Evolutionary conservation across 1,139 yeast genomes (phyloP).

Genomic region (Torulaspora globosa): DNA sequence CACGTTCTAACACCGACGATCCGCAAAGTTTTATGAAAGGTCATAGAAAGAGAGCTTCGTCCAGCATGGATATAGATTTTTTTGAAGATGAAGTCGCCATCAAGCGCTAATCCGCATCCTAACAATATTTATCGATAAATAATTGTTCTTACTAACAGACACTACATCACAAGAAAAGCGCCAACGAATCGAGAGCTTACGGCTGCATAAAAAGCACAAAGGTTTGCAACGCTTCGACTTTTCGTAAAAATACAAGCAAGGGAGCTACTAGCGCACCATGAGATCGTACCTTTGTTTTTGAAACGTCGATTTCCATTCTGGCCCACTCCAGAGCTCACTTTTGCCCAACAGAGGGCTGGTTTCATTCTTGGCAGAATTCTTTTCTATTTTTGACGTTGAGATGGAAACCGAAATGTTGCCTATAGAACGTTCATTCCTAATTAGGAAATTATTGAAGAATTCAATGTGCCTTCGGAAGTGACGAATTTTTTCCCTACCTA

Average conservation of each 20-base stretch:
- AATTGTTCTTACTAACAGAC: slow-evolving; percentile 1
- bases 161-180: neutral
- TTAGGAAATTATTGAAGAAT: neutral
- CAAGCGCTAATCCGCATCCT: slow-evolving; percentile 17
- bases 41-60: slow-evolving; percentile 30
- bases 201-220: neutral
- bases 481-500: neutral
- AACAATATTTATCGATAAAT: slow-evolving; percentile 2
- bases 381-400: neutral
- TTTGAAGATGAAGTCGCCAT: slow-evolving; percentile 20
- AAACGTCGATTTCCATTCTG: neutral
- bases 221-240: neutral
- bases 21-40: slow-evolving; percentile 14
- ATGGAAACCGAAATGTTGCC: slow-evolving; percentile 1
- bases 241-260: neutral
- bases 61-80: slow-evolving; percentile 29
- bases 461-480: neutral
- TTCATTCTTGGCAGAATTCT: neutral
- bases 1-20: slow-evolving; percentile 6
- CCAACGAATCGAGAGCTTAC: neutral
- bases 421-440: neutral
- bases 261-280: neutral
- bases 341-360: no score
- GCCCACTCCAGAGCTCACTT: neutral
- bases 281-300: neutral